Percentiles rank a stretch among this genome's conserved stretches.
These are phyloP conservation scores for Tricholoma furcatifolium DNA, from an alignment of 768 basidiomycete species.

Conservation along the genomic window DNA sequence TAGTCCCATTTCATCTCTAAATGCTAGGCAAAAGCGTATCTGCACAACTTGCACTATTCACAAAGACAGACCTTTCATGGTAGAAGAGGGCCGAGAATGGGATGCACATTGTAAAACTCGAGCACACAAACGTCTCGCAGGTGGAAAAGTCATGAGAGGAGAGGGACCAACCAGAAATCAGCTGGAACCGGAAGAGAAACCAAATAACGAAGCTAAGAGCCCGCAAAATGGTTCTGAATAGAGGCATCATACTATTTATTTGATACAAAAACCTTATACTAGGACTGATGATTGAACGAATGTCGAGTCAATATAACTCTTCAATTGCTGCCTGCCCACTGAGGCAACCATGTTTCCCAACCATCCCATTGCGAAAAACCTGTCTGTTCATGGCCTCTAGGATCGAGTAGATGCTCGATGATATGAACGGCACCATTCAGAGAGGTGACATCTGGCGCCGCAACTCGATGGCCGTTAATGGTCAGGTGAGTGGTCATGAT, in stretches of 20 bases:
- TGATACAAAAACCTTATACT: too few species aligned
- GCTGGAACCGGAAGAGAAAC: neutral
- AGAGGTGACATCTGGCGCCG: conserved; percentile 45
- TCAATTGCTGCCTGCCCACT: conserved; percentile 47
- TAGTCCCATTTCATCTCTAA: conserved; percentile 59
- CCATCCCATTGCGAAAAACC: conserved; percentile 23
- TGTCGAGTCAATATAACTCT: conserved; percentile 16
- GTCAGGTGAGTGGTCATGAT: conserved; percentile 34
- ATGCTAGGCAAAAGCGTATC: conserved; percentile 52
- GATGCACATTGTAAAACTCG: conserved; percentile 55
- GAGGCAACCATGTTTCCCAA: conserved; percentile 53
- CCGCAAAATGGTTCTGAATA: neutral
- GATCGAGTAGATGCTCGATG: conserved; percentile 40
- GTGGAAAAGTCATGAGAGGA: conserved; percentile 17
- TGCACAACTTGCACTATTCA: conserved; percentile 67
- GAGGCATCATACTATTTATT: neutral
- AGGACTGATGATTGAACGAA: neutral
- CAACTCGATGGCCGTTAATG: conserved; percentile 38
- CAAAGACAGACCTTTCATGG: conserved; percentile 60
- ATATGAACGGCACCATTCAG: conserved; percentile 61
- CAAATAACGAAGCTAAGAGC: neutral
- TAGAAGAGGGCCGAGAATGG: conserved; percentile 55
- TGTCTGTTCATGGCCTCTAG: conserved; percentile 26
- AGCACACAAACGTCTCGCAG: conserved; percentile 48
- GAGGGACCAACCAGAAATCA: neutral